A percentile compares a stretch with the other conserved stretches of the same genome.
These are phyloP conservation scores for Plasmodium fragile DNA, from an alignment of 169 alveolate genomes.

Conservation along the genomic window DNA sequence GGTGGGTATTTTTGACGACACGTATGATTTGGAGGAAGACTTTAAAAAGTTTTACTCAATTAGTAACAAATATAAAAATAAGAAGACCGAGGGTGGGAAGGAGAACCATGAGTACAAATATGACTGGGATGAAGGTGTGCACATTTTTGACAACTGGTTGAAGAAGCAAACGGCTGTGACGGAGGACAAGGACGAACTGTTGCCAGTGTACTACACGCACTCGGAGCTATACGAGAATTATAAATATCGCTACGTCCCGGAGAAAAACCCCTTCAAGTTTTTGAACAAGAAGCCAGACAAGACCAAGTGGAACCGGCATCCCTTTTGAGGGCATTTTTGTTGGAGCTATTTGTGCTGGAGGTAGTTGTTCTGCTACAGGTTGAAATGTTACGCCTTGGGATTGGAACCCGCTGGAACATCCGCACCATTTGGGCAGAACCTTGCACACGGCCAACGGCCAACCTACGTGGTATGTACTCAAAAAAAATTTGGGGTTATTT, in stretches of 20 bases:
- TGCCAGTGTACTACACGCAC: conserved; percentile 83
- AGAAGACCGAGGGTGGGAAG: conserved; percentile 6
- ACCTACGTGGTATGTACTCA: neutral
- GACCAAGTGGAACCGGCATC: conserved; percentile 81
- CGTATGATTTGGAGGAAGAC: conserved; percentile 72
- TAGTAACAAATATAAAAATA: conserved; percentile 75
- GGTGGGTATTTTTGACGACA: conserved; percentile 86
- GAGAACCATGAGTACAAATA: conserved; percentile 76
- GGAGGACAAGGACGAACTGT: conserved; percentile 79
- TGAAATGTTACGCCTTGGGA: neutral
- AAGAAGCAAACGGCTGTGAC: conserved; percentile 89
- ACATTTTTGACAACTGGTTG: conserved; percentile 88
- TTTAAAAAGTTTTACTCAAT: conserved; percentile 62
- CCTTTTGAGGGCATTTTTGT: conserved; percentile 31
- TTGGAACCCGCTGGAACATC: neutral
- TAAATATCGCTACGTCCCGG: conserved; percentile 87
- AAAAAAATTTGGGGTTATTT: neutral
- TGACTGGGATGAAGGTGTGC: conserved; percentile 92
- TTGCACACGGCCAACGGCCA: neutral
- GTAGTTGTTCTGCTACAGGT: neutral
- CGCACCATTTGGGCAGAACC: neutral
- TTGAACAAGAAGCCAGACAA: conserved; percentile 76
- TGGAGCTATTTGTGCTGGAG: neutral
- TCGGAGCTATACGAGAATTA: conserved; percentile 87
- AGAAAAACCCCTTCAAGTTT: conserved; percentile 86